phyloP scores from a whole-genome alignment of 306 rosid genomes.

The Quercus glauca region DNA sequence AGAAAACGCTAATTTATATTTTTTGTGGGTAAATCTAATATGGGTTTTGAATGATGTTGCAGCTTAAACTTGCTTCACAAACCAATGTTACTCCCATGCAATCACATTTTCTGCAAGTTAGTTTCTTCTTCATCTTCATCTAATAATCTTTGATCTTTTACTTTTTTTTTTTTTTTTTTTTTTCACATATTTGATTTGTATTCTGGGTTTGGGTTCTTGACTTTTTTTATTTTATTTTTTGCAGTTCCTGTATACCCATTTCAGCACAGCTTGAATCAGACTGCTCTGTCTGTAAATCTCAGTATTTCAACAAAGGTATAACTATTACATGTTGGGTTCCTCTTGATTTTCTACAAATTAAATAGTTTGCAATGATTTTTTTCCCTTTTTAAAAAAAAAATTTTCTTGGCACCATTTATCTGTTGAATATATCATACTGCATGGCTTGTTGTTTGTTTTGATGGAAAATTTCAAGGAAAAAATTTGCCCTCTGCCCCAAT shows the following conservation, averaged over 20 bases:
- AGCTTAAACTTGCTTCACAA: constrained; percentile 56
- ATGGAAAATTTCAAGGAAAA: too few relatives aligned
- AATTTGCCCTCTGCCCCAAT: too few relatives aligned
- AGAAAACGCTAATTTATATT: background rate
- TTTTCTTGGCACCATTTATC: background rate
- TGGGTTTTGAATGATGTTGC: constrained; percentile 14
- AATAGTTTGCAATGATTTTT: too few relatives aligned
- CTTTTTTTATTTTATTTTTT: background rate
- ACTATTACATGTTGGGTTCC: background rate
- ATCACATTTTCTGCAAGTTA: constrained; percentile 84
- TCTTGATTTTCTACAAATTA: background rate
- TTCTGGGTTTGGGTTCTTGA: background rate
- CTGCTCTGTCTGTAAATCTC: constrained; percentile 63
- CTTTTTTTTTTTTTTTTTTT: background rate
- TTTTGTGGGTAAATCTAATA: background rate
- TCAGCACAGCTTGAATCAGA: constrained; percentile 30
- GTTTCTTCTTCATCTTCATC: constrained; percentile 12
- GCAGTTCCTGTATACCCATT: constrained; percentile 54
- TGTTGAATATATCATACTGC: background rate
- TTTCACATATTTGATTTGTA: background rate
- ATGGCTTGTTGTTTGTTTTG: too few relatives aligned
- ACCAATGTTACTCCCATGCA: constrained; percentile 80
- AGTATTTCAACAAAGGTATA: constrained; percentile 42
- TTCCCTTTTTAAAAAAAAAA: too few relatives aligned
- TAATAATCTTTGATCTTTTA: too few relatives aligned